Evolutionary conservation across 1,284 basidiomycete genomes (phyloP), one percentile per base, ranked within the genome.

Genomic region (Xerocomus minutiporus): DNA sequence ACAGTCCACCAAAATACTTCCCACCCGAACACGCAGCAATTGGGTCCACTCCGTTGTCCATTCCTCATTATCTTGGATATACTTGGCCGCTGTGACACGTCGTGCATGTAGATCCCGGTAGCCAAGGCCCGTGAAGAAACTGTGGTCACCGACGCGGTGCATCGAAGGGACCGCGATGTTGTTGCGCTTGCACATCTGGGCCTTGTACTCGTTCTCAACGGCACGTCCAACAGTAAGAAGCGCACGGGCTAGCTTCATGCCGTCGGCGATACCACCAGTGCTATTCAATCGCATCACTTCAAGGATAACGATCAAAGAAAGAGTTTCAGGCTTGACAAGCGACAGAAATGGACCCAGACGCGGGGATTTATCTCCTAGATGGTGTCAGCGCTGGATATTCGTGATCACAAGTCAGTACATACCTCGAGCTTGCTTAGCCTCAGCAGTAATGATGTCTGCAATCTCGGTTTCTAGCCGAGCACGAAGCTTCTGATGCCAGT

Each of bases 171-270:
- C 52, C 0, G 73, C 68, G 42, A 90, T 83, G 42, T 82, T 75
- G 62, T 84, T 81, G 58, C 76, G 77, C 62, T 81, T 84, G 71
- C 91, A 87, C 64, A 91, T 84, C 60, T 92, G 82, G 8, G 89
- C 84, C 65, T 93, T 88, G 73, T 93, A 88, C 72, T 97, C 93
- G 50, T 82, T 77, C 73, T 98, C 95, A 39, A 97, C 81, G 0
- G 91, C 90, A 57, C 81, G 84, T 0, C 95, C 96, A 28, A 98
- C 82, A 0, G 78, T 70, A n/a, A 97, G 73, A 51, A 97, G 75
- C 0, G 91, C 91, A 1, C 92, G 80, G 1, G 93, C 82, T 0
- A 92, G 89, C 73, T 97, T 97, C 86, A 97, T 93, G 1, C 95
- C 96, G 50, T 91, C 85, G 0, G 76, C 66, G 8, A 93, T 79